Conservation (phyloP, 2,329 filamentous ascomycete species). For the Trichophyton schoenleinii region DNA sequence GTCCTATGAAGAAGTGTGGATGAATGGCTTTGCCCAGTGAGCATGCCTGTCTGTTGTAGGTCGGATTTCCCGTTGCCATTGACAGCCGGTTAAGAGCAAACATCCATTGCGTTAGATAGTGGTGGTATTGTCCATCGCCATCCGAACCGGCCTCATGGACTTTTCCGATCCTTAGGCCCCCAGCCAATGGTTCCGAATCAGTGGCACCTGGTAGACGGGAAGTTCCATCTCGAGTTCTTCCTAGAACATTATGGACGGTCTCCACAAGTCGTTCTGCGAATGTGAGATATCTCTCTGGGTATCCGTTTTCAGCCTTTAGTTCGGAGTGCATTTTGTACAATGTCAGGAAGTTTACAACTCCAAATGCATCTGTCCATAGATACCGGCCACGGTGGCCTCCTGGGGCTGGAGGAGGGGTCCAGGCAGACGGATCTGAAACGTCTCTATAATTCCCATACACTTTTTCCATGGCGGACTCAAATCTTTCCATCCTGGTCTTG, state of each 20-base stretch:
- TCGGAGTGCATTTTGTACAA: conserved; percentile 30
- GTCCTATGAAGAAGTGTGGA: conserved; percentile 38
- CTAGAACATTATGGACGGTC: conserved; percentile 43
- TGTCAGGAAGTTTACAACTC: conserved; percentile 47
- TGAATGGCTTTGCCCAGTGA: conserved; percentile 43
- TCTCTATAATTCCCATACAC: conserved; percentile 28
- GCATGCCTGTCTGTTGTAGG: conserved; percentile 41
- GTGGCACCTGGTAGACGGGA: conserved; percentile 40
- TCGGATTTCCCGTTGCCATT: conserved; percentile 34
- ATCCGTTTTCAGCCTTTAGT: conserved; percentile 3
- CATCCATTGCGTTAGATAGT: conserved; percentile 52
- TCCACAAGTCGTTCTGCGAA: conserved; percentile 39
- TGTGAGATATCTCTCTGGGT: conserved; percentile 34
- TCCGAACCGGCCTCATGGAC: conserved; percentile 37
- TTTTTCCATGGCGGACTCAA: conserved; percentile 22
- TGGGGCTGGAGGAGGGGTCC: conserved; percentile 38
- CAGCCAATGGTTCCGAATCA: conserved; percentile 39
- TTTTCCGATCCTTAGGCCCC: conserved; percentile 49
- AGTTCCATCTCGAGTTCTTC: conserved; percentile 39
- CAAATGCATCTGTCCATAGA: conserved; percentile 51
- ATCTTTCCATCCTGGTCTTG: neutral
- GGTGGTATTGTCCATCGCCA: conserved; percentile 49
- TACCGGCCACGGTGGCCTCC: conserved; percentile 48
- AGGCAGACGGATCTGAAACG: conserved; percentile 24
- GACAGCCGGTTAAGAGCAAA: conserved; percentile 46